phyloP scores from a whole-genome alignment of 1,284 basidiomycete genomes.

The Cutaneotrichosporon cavernicola region DNA sequence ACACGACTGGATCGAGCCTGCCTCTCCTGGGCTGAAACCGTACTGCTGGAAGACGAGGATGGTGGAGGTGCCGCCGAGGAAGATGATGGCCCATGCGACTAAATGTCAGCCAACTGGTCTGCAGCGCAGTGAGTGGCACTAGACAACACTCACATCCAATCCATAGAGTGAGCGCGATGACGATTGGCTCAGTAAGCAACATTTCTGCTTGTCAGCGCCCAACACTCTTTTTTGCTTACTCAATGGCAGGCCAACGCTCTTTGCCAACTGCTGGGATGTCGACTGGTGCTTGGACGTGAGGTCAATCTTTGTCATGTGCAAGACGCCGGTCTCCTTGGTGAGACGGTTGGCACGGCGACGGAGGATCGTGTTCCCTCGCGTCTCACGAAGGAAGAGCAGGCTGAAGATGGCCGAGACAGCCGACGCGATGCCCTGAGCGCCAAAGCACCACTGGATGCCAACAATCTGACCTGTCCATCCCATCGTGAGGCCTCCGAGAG shows the following conservation, averaged over 20 bases:
- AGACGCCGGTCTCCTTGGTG: constrained; percentile 49
- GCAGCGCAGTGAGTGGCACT: background rate
- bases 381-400: constrained; percentile 47
- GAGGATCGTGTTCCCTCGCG: constrained; percentile 54
- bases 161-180: constrained; percentile 53
- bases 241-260: constrained; percentile 45
- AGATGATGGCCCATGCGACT: constrained; percentile 44
- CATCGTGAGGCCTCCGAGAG: constrained; percentile 28
- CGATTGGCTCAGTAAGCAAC: constrained; percentile 55
- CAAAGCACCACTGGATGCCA: constrained; percentile 45
- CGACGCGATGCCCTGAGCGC: constrained; percentile 38
- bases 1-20: constrained; percentile 36
- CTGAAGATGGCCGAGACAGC: constrained; percentile 38
- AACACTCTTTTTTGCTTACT: constrained; percentile 26
- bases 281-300: constrained; percentile 38
- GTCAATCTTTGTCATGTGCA: constrained; percentile 47
- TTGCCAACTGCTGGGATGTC: constrained; percentile 39
- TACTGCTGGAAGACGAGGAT: constrained; percentile 43
- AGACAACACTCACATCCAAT: constrained; percentile 41
- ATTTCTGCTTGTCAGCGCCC: constrained; percentile 28
- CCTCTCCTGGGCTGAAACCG: constrained; percentile 41
- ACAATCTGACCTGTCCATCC: constrained; percentile 36
- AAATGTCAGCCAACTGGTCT: background rate
- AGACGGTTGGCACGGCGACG: constrained; percentile 48
- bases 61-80: constrained; percentile 40